Evolutionary conservation across 1,284 basidiomycete species (phyloP).

Genomic region (Xanthoconium separans): DNA sequence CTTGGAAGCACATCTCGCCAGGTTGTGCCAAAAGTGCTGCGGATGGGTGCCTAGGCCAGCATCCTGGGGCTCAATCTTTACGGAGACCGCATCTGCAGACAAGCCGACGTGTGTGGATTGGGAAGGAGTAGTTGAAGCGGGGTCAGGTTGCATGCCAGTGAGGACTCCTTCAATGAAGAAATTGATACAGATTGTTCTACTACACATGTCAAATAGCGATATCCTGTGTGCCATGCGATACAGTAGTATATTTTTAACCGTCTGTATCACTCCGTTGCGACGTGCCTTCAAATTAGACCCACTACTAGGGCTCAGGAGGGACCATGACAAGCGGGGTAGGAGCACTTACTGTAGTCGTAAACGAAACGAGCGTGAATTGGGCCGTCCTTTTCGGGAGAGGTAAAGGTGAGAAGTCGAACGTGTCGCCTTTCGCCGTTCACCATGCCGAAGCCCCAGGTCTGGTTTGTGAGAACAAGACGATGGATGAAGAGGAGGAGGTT

Average conservation of each 20-base stretch:
- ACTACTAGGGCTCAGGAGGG: slow-evolving; percentile 18
- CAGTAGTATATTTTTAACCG: too few relatives aligned
- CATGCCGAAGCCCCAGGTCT: slow-evolving; percentile 73
- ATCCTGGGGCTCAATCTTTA: slow-evolving; percentile 4
- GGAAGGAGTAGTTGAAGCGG: neutral
- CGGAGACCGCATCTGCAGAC: neutral
- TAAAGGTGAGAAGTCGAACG: slow-evolving; percentile 61
- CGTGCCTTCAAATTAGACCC: neutral
- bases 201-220: too few relatives aligned
- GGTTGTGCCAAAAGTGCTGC: neutral
- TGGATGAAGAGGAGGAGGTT: slow-evolving; percentile 1
- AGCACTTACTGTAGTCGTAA: slow-evolving; percentile 61
- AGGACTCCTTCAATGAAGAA: neutral
- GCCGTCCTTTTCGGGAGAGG: slow-evolving; percentile 54
- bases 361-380: slow-evolving; percentile 54
- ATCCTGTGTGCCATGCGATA: too few relatives aligned
- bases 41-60: neutral
- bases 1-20: slow-evolving; percentile 5
- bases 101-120: slow-evolving; percentile 13
- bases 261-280: too few relatives aligned
- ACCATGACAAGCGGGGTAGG: neutral
- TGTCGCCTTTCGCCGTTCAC: slow-evolving; percentile 61
- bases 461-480: slow-evolving; percentile 5
- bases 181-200: too few relatives aligned
- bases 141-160: slow-evolving; percentile 1